These are phyloP conservation scores for Penicillium janthinellum DNA, from an alignment of 2,329 filamentous ascomycete species.

Conservation along the genomic window DNA sequence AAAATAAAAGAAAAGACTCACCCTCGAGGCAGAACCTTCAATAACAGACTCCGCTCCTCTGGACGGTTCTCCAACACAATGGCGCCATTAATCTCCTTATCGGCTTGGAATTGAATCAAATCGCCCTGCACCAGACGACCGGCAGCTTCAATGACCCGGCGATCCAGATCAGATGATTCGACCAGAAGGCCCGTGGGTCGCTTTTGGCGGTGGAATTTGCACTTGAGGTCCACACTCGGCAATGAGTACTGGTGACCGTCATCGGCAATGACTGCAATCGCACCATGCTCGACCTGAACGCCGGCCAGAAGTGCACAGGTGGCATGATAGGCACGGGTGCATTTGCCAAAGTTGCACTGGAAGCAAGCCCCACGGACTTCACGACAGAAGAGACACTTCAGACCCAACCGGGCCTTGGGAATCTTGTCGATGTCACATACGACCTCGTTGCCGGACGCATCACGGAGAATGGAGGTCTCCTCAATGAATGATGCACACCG, in stretches of 20 bases:
- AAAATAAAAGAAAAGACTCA: slow-evolving; percentile 50
- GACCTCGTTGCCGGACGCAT: slow-evolving; percentile 68
- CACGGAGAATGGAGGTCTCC: slow-evolving; percentile 80
- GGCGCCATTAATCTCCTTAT: slow-evolving; percentile 87
- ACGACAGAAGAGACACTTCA: slow-evolving; percentile 93
- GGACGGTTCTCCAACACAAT: slow-evolving; percentile 79
- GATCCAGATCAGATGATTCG: slow-evolving; percentile 69
- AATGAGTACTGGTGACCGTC: slow-evolving; percentile 92
- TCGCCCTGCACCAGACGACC: slow-evolving; percentile 69
- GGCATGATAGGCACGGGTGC: slow-evolving; percentile 87
- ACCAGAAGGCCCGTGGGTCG: slow-evolving; percentile 74
- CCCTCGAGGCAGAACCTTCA: slow-evolving; percentile 84
- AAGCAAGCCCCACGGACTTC: slow-evolving; percentile 95
- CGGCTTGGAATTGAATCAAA: slow-evolving; percentile 82
- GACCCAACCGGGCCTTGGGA: slow-evolving; percentile 80
- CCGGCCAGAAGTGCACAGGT: slow-evolving; percentile 92
- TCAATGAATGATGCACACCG: slow-evolving; percentile 89
- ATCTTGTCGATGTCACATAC: slow-evolving; percentile 80
- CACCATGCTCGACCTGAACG: slow-evolving; percentile 84
- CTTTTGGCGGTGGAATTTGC: slow-evolving; percentile 89
- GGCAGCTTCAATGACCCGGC: slow-evolving; percentile 69
- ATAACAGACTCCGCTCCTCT: slow-evolving; percentile 72
- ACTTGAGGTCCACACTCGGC: slow-evolving; percentile 88
- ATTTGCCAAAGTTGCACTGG: slow-evolving; percentile 94
- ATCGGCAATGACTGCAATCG: slow-evolving; percentile 83